These are phyloP conservation scores for Limonium bicolor DNA, from an alignment of 148 eudicot species.

Conservation along the genomic window DNA sequence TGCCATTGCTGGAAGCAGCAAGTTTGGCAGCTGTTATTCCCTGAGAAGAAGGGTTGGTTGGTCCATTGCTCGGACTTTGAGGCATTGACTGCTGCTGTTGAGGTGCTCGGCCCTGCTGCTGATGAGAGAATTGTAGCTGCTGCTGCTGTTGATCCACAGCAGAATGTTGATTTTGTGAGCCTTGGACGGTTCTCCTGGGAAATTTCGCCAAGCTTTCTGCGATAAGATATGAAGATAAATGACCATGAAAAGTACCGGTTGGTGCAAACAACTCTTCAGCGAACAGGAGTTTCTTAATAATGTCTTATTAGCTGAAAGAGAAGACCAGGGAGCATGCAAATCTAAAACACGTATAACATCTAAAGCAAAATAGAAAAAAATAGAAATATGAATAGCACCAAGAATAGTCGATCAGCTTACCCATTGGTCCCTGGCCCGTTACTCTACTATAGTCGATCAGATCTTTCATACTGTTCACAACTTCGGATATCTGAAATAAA, in stretches of 20 bases:
- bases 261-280: too few species aligned
- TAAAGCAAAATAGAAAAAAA: not conserved
- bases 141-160: constrained; percentile 37
- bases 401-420: constrained; percentile 21
- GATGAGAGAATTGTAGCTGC: constrained; percentile 5
- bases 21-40: constrained; percentile 29
- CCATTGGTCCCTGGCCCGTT: constrained; percentile 84
- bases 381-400: not conserved
- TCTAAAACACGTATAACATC: not conserved
- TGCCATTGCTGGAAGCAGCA: constrained; percentile 41
- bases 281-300: not conserved
- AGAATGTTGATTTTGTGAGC: constrained; percentile 36
- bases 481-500: constrained; percentile 99
- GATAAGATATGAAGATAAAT: constrained; percentile 1
- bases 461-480: constrained; percentile 94
- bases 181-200: constrained; percentile 47
- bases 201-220: constrained; percentile 91
- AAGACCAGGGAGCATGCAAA: not conserved
- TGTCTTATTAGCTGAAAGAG: not conserved
- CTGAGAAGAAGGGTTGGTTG: constrained; percentile 27
- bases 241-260: not conserved
- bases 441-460: constrained; percentile 77
- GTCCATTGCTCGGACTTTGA: constrained; percentile 45
- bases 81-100: constrained; percentile 30
- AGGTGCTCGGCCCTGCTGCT: constrained; percentile 8